Evolutionary conservation across 1,139 yeast species (phyloP), one percentile per base, ranked within the genome.

Genomic region (Taiozyma onychis): DNA sequence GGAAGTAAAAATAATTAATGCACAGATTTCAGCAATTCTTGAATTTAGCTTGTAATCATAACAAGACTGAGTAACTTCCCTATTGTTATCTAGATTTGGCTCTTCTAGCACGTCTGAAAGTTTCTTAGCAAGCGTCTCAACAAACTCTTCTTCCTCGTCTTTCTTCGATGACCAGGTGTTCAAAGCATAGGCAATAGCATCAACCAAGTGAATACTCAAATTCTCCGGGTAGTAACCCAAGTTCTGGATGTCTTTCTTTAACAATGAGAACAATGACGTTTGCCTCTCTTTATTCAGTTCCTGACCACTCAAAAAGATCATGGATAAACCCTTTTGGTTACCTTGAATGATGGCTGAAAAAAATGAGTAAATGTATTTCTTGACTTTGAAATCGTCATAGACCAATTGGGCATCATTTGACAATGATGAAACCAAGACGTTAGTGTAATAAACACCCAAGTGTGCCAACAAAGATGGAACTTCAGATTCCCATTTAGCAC

Each of bases 291-390:
- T 68, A 55, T 50, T 52, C 44, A 65, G 73, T 42, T 83, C 85
- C 52, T 79, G 71, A 1, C 96, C 96, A 46, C 88, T 85, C 43
- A 89, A 72, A 54, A 93, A 80, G 44, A 88, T 72, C 47, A 88
- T 86, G 0, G 96, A 77, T 32, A 91, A 69, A 1, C 98, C 98
- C 63, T 90, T 95, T 68, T 93, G 97, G 51, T 84, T 80, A 9
- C 88, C 83, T 56, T 78, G 80, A 75, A 88, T 76, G 6, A 88
- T 84, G 0, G 90, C 76, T n/a, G 93, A 77, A 53, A 91, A 80
- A 57, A 89, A 87, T 51, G 78, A 81, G 60, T 87, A 87, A 21
- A 88, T 70, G 6, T 79, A 72, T 27, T 81, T 77, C 51, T 85
- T 77, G 43, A 85, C 70, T 16, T 67, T 68, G 53, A 77, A 78